Conservation (phyloP, 1,139 yeast species). For the Debaryomycetaceae sp. region DNA sequence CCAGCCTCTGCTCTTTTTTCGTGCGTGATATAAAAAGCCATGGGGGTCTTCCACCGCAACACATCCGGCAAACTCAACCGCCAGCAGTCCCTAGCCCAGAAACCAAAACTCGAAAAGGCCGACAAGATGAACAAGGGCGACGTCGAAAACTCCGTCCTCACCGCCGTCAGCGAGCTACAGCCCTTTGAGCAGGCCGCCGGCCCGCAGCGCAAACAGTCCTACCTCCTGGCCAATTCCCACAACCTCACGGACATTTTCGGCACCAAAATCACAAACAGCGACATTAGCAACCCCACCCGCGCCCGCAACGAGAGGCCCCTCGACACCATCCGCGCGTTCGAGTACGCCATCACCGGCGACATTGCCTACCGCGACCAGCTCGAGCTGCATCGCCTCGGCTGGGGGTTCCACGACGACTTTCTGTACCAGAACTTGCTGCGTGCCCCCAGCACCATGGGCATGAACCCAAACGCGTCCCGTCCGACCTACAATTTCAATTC, state of each 20-base stretch:
- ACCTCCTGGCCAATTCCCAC: slow-evolving; percentile 14
- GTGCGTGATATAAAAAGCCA: too few species aligned
- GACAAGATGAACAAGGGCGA: slow-evolving; percentile 48
- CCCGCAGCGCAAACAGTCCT: slow-evolving; percentile 13
- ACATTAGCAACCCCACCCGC: slow-evolving; percentile 86
- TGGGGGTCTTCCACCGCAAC: too few species aligned
- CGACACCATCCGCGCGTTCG: slow-evolving; percentile 88
- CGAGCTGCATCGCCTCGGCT: slow-evolving; percentile 69
- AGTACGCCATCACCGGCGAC: slow-evolving; percentile 89
- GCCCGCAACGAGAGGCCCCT: slow-evolving; percentile 88
- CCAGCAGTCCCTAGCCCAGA: too few species aligned
- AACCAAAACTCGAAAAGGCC: slow-evolving; percentile 15
- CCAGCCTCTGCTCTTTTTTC: too few species aligned
- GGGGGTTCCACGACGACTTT: slow-evolving; percentile 51
- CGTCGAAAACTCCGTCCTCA: slow-evolving; percentile 79
- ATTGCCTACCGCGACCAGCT: slow-evolving; percentile 62
- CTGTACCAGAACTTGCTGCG: slow-evolving; percentile 21
- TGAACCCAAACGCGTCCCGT: slow-evolving; percentile 6
- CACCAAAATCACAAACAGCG: slow-evolving; percentile 59
- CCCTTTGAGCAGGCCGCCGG: slow-evolving; percentile 70
- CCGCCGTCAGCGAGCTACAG: slow-evolving; percentile 90
- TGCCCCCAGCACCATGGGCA: slow-evolving; percentile 4
- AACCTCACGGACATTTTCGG: slow-evolving; percentile 78
- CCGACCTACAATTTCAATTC: slow-evolving; percentile 23
- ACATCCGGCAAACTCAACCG: too few species aligned